These are phyloP conservation scores for Oryza nivara DNA, from an alignment of 176 grass and related monocot genomes.

Conservation along the genomic window DNA sequence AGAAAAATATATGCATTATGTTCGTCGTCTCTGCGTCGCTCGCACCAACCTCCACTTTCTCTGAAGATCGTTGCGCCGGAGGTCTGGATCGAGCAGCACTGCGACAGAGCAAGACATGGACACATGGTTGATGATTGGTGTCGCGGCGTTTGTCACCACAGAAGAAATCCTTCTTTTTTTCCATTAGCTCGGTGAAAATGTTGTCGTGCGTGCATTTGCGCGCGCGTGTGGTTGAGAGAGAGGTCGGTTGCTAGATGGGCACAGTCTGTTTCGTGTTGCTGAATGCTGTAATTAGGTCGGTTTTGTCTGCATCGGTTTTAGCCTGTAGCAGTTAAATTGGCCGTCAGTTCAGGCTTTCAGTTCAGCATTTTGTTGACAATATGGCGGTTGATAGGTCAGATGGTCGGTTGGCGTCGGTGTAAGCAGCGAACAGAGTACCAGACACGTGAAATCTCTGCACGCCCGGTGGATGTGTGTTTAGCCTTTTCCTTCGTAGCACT, in stretches of 20 bases:
- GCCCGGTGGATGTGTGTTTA: neutral
- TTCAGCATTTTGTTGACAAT: neutral
- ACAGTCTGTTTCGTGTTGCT: neutral
- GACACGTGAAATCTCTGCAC: neutral
- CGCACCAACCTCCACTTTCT: neutral
- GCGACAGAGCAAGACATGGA: neutral
- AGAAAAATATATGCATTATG: neutral
- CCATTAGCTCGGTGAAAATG: neutral
- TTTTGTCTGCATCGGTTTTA: neutral
- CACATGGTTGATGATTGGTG: neutral
- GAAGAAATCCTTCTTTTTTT: neutral
- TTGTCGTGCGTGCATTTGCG: neutral
- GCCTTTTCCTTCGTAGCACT: too few species aligned
- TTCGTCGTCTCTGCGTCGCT: neutral
- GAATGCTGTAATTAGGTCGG: neutral
- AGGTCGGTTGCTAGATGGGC: neutral
- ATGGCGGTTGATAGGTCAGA: too few species aligned
- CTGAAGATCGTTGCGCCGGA: neutral
- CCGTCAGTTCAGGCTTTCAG: neutral
- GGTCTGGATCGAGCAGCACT: neutral
- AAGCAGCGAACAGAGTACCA: neutral
- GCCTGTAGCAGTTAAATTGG: neutral
- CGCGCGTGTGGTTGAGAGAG: neutral
- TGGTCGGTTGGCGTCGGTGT: conserved; percentile 12
- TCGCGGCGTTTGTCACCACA: conserved; percentile 1